phyloP scores from a whole-genome alignment of 768 basidiomycete genomes.

The Lactarius tabidus region DNA sequence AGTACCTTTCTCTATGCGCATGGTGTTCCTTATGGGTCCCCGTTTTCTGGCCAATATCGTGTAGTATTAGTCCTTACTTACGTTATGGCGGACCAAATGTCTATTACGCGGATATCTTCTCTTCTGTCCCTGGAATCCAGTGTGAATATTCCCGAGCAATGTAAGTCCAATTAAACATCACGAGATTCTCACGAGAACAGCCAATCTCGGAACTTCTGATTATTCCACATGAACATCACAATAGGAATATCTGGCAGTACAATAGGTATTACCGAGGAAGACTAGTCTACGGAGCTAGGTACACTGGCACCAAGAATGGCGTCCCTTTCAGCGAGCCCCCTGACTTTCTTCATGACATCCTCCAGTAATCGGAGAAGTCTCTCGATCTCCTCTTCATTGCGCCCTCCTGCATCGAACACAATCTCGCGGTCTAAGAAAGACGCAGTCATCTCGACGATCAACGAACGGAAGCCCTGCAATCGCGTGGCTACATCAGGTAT shows the following conservation, averaged over 20 bases:
- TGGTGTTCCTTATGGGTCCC: not conserved
- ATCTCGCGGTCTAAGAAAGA: not conserved
- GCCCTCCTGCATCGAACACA: not conserved
- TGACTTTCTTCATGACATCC: conserved; percentile 16
- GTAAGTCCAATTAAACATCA: no score
- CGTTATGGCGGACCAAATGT: not conserved
- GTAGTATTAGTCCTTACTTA: not conserved
- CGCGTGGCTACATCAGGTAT: conserved; percentile 6
- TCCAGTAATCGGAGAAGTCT: conserved; percentile 16
- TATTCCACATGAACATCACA: not conserved
- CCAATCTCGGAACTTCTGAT: no score
- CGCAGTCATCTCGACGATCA: conserved; percentile 14
- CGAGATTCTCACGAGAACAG: no score
- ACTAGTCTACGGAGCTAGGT: not conserved
- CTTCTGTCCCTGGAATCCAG: not conserved
- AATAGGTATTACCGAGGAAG: not conserved
- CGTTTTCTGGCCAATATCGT: not conserved
- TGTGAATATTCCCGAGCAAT: no score
- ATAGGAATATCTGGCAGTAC: not conserved
- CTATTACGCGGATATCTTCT: not conserved
- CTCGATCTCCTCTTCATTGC: conserved; percentile 3
- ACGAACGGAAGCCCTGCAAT: conserved; percentile 9
- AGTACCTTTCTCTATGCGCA: not conserved
- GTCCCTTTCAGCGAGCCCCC: not conserved
- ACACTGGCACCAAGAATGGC: not conserved